Evolutionary conservation across 129 eudicot genomes (phyloP).

Genomic region (Artemisia annua): DNA sequence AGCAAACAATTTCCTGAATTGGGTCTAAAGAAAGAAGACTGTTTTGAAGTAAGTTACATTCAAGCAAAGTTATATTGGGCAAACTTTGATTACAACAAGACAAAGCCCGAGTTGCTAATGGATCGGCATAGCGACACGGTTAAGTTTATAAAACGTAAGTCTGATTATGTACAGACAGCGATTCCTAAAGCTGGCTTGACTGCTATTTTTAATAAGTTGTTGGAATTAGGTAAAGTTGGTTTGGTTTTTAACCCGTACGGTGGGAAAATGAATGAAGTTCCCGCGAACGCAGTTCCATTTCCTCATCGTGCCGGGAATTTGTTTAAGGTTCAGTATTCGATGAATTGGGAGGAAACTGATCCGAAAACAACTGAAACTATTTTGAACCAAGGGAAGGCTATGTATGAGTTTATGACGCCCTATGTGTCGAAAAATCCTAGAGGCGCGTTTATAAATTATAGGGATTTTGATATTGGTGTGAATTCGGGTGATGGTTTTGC

Average conservation of each 20-base stretch:
- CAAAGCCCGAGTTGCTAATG: slow-evolving; percentile 3
- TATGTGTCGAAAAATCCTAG: slow-evolving; percentile 50
- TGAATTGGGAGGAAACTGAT: slow-evolving; percentile 38
- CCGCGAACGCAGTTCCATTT: slow-evolving; percentile 29
- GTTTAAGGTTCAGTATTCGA: slow-evolving; percentile 46
- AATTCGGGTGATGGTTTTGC: slow-evolving; percentile 4
- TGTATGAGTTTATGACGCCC: slow-evolving; percentile 36
- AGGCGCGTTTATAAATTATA: slow-evolving; percentile 41
- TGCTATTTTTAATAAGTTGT: slow-evolving; percentile 23
- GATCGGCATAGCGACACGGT: slow-evolving; percentile 12
- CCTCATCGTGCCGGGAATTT: slow-evolving; percentile 49
- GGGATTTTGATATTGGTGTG: slow-evolving; percentile 45
- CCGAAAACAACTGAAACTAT: slow-evolving; percentile 14
- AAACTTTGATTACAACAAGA: slow-evolving; percentile 16
- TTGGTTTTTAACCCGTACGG: slow-evolving; percentile 45
- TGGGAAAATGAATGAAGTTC: slow-evolving; percentile 46
- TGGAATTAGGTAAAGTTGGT: slow-evolving; percentile 35
- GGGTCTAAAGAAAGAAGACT: slow-evolving; percentile 21
- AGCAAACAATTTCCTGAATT: slow-evolving; percentile 27
- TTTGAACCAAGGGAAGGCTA: slow-evolving; percentile 26
- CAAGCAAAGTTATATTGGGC: slow-evolving; percentile 21
- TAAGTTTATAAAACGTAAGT: slow-evolving; percentile 14
- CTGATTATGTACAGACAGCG: slow-evolving; percentile 38
- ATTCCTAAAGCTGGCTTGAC: slow-evolving; percentile 30
- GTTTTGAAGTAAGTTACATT: slow-evolving; percentile 20